Evolutionary conservation across 441 rosid genomes (phyloP), one percentile per base, ranked within the genome.

Genomic region (Brassica balearica): DNA sequence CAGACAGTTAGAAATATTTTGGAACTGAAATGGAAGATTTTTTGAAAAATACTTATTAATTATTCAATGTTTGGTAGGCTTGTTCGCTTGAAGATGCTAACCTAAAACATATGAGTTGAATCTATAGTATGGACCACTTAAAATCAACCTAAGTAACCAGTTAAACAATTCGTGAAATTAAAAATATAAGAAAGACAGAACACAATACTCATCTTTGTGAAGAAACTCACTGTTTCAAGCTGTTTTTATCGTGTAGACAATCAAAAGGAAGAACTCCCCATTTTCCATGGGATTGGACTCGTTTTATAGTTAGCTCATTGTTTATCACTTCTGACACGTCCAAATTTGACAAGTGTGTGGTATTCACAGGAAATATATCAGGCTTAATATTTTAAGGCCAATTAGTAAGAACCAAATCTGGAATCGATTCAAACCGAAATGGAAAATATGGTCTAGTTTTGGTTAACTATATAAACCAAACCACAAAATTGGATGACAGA

Each of bases 31-130:
- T 25, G 27, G 27, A 25, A 25, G 27, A 25, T 25, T 25, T 25
- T 25, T 25, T 25, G 27, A 25, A 25, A 25, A 25, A 25, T 25
- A 29, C 34, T 29, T 29, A 29, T 29, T 29, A 29, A 29, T 29
- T 29, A 5, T 29, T 29, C 34, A 29, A 29, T 29, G 27, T 25
- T 73, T 78, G 82, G 74, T 73, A 72, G 59, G 25, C 46, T 5
- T 48, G 68, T 72, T 73, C 61, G 74, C 51, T 73, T 48, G 65
- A 59, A 73, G 74, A 67, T 48, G 77, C 41, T 73, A 36, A 78
- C 82, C 82, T 29, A 29, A 25, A 25, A 29, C 34, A 29, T 29
- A 29, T 5, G 34, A 6, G 34, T 29, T 29, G 34, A 29, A 29
- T 29, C 34, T 29, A 29, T 29, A 29, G 34, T 29, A 29, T 29